A percentile compares a stretch with the other conserved stretches of the same genome.
Conservation (phyloP, 768 basidiomycete genomes). For the Leccinum obscurum region DNA sequence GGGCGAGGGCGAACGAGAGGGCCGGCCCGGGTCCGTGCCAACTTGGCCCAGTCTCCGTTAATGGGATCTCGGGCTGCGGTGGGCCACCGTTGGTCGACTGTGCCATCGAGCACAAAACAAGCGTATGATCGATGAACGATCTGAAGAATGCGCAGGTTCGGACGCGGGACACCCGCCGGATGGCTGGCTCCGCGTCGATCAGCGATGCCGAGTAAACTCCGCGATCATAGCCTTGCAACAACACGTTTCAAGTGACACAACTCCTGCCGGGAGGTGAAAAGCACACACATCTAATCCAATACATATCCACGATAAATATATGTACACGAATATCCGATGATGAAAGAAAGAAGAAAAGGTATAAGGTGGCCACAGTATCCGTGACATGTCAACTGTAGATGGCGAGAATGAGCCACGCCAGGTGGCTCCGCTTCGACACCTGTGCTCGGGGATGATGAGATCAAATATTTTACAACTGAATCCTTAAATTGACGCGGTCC, state of each 20-base stretch:
- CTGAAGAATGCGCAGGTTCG: not conserved
- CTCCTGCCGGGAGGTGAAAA: not conserved
- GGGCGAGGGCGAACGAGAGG: slow-evolving; percentile 20
- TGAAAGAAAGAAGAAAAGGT: not conserved
- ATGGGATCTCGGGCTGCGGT: not conserved
- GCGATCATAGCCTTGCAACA: not conserved
- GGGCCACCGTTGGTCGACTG: not conserved
- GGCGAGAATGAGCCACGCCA: not conserved
- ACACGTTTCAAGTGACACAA: not conserved
- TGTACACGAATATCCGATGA: not conserved
- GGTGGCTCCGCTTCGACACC: not conserved
- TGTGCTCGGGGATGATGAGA: not conserved
- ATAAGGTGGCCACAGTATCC: not conserved
- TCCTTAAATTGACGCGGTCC: not conserved
- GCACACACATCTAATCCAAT: not conserved
- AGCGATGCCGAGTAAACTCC: not conserved
- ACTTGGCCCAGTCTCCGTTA: not conserved
- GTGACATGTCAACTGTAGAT: not conserved
- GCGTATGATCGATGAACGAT: not conserved
- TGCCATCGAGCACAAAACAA: slow-evolving; percentile 6
- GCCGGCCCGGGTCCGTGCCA: slow-evolving; percentile 7
- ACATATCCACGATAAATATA: not conserved
- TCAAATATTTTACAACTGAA: not conserved
- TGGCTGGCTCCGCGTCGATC: not conserved
- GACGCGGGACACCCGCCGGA: too few species aligned